Percentiles rank a stretch among this genome's conserved stretches.
These are phyloP conservation scores for Alternaria alternata DNA, from an alignment of 2,329 filamentous ascomycete genomes.

Conservation along the genomic window DNA sequence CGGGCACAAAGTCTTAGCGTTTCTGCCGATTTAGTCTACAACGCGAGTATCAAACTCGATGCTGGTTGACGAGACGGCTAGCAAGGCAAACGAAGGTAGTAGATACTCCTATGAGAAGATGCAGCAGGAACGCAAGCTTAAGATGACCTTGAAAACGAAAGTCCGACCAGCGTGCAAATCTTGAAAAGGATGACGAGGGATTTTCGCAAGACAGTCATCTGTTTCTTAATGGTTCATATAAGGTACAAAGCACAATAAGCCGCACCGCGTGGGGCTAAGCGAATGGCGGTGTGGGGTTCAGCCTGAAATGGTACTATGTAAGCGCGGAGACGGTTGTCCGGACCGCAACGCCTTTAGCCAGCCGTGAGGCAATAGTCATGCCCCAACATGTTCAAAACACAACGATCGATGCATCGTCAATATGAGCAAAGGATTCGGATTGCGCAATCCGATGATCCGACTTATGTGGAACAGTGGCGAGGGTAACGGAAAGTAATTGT, in stretches of 20 bases:
- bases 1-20: slow-evolving; percentile 18
- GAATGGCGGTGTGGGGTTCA: slow-evolving; percentile 43
- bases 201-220: slow-evolving; percentile 15
- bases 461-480: background rate
- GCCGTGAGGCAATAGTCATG: slow-evolving; percentile 2
- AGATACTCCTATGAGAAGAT: slow-evolving; percentile 9
- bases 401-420: slow-evolving; percentile 7
- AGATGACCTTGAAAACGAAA: slow-evolving; percentile 11
- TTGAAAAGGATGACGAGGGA: slow-evolving; percentile 12
- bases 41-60: slow-evolving; percentile 8
- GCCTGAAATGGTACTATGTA: slow-evolving; percentile 33
- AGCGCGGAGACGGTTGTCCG: slow-evolving; percentile 43
- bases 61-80: slow-evolving; percentile 6
- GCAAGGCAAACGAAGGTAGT: slow-evolving; percentile 14
- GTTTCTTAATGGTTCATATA: slow-evolving; percentile 33
- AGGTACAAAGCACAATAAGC: slow-evolving; percentile 31
- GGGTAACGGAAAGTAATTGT: background rate
- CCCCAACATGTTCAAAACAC: slow-evolving; percentile 5
- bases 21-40: slow-evolving; percentile 13
- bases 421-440: slow-evolving; percentile 1
- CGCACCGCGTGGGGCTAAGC: slow-evolving; percentile 45
- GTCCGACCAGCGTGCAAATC: slow-evolving; percentile 6
- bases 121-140: slow-evolving; percentile 3
- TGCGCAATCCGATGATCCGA: slow-evolving; percentile 10
- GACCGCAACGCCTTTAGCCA: slow-evolving; percentile 45